Evolutionary conservation across 495 filamentous ascomycete genomes (phyloP).

Genomic region (Tuber microsphaerosporum): DNA sequence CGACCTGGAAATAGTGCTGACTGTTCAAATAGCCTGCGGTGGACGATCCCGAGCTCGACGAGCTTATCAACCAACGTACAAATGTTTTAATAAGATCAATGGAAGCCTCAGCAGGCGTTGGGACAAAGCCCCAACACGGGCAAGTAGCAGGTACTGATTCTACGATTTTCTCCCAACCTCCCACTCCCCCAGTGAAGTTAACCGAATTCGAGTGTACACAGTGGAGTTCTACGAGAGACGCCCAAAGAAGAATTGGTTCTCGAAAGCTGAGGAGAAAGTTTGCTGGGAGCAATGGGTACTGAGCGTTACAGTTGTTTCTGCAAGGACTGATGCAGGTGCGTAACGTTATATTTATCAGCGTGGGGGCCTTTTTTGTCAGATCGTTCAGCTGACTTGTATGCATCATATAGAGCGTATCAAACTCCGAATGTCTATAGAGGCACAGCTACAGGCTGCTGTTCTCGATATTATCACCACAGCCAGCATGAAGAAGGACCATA

Average conservation of each 20-base stretch:
- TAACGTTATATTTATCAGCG: constrained; percentile 10
- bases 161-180: not conserved
- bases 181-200: constrained; percentile 4
- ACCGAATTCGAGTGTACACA: constrained; percentile 41
- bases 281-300: constrained; percentile 95
- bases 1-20: constrained; percentile 8
- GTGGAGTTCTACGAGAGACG: constrained; percentile 95
- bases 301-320: constrained; percentile 82
- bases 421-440: constrained; percentile 78
- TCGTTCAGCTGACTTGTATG: constrained; percentile 6
- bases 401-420: constrained; percentile 63
- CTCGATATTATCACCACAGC: constrained; percentile 81
- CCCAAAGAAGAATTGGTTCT: constrained; percentile 72
- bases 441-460: constrained; percentile 72
- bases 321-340: constrained; percentile 79
- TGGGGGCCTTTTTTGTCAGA: not conserved
- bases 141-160: constrained; percentile 40
- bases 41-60: constrained; percentile 82
- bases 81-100: constrained; percentile 59
- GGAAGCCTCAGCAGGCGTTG: constrained; percentile 24
- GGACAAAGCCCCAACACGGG: constrained; percentile 49
- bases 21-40: constrained; percentile 56
- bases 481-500: constrained; percentile 87
- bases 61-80: constrained; percentile 81
- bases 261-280: constrained; percentile 73